These are phyloP conservation scores for Golubevia pallescens DNA, from an alignment of 1,284 basidiomycete species.

Conservation along the genomic window DNA sequence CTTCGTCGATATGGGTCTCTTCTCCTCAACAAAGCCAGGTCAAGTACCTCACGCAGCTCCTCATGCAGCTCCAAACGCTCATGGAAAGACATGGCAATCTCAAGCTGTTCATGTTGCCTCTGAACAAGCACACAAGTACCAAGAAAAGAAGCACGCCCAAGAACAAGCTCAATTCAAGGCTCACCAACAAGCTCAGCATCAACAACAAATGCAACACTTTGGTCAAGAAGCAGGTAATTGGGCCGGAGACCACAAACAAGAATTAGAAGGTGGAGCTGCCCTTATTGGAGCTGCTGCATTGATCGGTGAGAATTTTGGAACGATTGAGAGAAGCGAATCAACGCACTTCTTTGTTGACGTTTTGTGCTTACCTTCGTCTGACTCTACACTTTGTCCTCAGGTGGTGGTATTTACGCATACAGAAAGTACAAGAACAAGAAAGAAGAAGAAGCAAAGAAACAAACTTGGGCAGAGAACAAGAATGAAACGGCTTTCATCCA, in stretches of 20 bases:
- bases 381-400: not conserved
- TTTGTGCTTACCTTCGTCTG: no score
- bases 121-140: not conserved
- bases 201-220: not conserved
- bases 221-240: not conserved
- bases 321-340: no score
- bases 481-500: not conserved
- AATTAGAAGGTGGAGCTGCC: not conserved
- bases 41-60: not conserved
- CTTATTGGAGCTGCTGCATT: not conserved
- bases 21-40: not conserved
- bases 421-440: not conserved
- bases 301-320: not conserved
- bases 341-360: no score
- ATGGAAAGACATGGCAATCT: not conserved
- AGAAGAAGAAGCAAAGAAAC: not conserved
- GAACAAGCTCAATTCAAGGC: not conserved
- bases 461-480: not conserved
- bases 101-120: not conserved
- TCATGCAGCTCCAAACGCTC: not conserved
- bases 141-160: not conserved
- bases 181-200: not conserved
- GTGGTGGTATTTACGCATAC: not conserved
- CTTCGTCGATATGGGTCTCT: not conserved
- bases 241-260: not conserved